phyloP scores from a whole-genome alignment of 1,284 basidiomycete species.

The Ganoderma meredithae region DNA sequence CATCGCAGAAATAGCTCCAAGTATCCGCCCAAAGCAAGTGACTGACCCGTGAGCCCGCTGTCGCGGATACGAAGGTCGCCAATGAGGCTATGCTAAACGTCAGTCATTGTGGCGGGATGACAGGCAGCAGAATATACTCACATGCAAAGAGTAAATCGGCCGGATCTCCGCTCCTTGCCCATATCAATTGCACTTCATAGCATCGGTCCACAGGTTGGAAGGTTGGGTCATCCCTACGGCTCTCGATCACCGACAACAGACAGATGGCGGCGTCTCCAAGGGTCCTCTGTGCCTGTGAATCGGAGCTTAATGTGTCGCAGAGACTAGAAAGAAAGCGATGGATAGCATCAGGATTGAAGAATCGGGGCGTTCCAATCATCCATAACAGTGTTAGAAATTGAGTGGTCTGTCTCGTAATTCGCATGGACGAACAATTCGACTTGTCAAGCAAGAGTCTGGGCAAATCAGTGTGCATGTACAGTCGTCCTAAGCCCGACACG shows the following conservation, averaged over 20 bases:
- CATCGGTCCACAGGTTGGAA: slow-evolving; percentile 16
- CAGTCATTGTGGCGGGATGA: slow-evolving; percentile 9
- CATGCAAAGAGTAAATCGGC: slow-evolving; percentile 46
- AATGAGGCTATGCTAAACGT: slow-evolving; percentile 53
- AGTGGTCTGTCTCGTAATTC: slow-evolving; percentile 30
- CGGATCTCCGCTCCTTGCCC: slow-evolving; percentile 38
- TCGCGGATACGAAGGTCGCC: slow-evolving; percentile 52
- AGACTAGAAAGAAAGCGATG: slow-evolving; percentile 40
- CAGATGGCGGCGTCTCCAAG: slow-evolving; percentile 43
- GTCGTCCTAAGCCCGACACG: neutral
- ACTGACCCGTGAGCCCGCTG: slow-evolving; percentile 39
- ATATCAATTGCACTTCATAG: slow-evolving; percentile 39
- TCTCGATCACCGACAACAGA: slow-evolving; percentile 39
- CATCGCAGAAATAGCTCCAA: slow-evolving; percentile 61
- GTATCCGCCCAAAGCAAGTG: slow-evolving; percentile 54
- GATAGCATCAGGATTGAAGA: slow-evolving; percentile 32
- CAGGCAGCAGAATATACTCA: slow-evolving; percentile 30
- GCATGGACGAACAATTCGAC: neutral
- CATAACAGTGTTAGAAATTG: slow-evolving; percentile 46
- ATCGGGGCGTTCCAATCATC: slow-evolving; percentile 37
- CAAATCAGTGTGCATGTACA: neutral
- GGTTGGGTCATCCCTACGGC: slow-evolving; percentile 2
- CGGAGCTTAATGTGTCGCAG: neutral
- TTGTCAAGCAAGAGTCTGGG: neutral
- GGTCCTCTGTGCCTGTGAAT: slow-evolving; percentile 18